A percentile compares a stretch with the other conserved stretches of the same genome.
Evolutionary conservation across 2,329 filamentous ascomycete genomes (phyloP).

Genomic region (Ophiostoma himal-ulmi): DNA sequence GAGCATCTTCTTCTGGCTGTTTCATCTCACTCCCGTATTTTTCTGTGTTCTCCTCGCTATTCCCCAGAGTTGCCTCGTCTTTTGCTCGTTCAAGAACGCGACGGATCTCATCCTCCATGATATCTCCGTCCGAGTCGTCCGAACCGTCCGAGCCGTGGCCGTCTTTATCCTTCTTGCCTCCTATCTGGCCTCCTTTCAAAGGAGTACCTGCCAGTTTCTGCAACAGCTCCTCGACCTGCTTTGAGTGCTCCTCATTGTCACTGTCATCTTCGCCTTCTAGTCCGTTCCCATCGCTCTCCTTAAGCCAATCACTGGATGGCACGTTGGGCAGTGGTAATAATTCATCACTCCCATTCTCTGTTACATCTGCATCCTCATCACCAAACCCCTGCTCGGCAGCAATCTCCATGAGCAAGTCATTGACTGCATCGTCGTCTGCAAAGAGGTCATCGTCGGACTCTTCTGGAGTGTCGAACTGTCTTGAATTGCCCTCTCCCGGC

Average conservation of each 20-base stretch:
- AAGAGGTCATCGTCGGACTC: conserved; percentile 39
- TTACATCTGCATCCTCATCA: conserved; percentile 24
- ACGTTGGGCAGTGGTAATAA: conserved; percentile 46
- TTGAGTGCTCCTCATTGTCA: conserved; percentile 30
- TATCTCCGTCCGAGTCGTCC: conserved; percentile 47
- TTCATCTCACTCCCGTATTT: not conserved
- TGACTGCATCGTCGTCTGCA: conserved; percentile 48
- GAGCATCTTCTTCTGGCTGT: conserved; percentile 26
- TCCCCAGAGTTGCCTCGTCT: conserved; percentile 41
- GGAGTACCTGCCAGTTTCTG: conserved; percentile 31
- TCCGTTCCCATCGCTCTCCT: conserved; percentile 26
- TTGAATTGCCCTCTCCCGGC: too few relatives aligned
- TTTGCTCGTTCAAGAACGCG: conserved; percentile 42
- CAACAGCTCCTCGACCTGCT: conserved; percentile 33
- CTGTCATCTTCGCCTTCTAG: conserved; percentile 27
- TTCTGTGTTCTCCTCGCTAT: not conserved
- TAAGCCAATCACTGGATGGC: conserved; percentile 31
- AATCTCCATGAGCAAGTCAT: conserved; percentile 46
- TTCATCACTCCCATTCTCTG: conserved; percentile 32
- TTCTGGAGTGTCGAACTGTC: conserved; percentile 13
- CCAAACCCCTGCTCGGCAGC: conserved; percentile 26
- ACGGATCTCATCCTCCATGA: conserved; percentile 42
- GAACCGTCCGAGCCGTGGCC: conserved; percentile 27
- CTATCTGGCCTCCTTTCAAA: not conserved
- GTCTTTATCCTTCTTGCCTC: not conserved